phyloP scores from a whole-genome alignment of 306 rosid species.

The Cicer judaicum region DNA sequence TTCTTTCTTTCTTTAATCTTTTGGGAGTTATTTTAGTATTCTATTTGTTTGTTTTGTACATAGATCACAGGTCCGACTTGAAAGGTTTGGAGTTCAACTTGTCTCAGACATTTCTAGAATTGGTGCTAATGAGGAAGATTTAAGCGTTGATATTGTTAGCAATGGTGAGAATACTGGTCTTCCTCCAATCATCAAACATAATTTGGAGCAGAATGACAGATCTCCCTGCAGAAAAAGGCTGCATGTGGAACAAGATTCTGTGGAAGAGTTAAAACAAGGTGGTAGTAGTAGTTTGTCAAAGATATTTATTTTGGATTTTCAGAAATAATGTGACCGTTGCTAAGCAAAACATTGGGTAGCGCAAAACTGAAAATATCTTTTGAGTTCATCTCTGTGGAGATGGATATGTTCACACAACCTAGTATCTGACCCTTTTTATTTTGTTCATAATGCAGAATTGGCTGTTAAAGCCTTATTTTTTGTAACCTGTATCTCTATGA shows the following conservation, averaged over 20 bases:
- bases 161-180: constrained; percentile 71
- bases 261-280: constrained; percentile 62
- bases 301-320: constrained; percentile 17
- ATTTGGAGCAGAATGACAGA: constrained; percentile 56
- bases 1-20: background rate
- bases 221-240: constrained; percentile 64
- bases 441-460: constrained; percentile 24
- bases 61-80: constrained; percentile 83
- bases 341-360: constrained; percentile 27
- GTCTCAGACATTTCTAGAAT: constrained; percentile 63
- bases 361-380: constrained; percentile 15
- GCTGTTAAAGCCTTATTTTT: constrained; percentile 11
- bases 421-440: constrained; percentile 13
- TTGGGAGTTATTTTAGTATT: constrained; percentile 20
- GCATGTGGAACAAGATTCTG: constrained; percentile 49
- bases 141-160: constrained; percentile 74
- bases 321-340: constrained; percentile 13
- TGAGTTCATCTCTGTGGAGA: constrained; percentile 1
- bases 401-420: constrained; percentile 18
- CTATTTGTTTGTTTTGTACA: constrained; percentile 39
- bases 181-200: constrained; percentile 51
- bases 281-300: constrained; percentile 39
- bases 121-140: constrained; percentile 80
- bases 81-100: constrained; percentile 83
- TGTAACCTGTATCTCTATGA: constrained; percentile 5